These are phyloP conservation scores for Saturnispora serradocipensis DNA, from an alignment of 805 yeast species.

Conservation along the genomic window DNA sequence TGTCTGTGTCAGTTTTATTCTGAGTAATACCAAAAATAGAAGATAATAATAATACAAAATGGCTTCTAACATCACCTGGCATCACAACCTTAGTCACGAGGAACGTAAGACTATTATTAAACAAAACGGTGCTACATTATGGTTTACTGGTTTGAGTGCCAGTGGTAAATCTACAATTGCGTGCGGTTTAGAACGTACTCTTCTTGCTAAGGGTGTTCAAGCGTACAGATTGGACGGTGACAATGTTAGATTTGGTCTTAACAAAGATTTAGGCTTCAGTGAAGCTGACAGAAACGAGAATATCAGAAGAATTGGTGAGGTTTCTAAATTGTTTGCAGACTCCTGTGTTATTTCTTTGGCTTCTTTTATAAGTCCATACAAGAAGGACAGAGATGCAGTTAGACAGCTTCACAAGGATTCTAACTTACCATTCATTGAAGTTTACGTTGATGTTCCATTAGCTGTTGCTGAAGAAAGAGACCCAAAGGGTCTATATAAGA, in stretches of 20 bases:
- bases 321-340: conserved; percentile 87
- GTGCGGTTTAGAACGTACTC: conserved; percentile 79
- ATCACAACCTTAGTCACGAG: conserved; percentile 72
- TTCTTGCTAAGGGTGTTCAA: conserved; percentile 58
- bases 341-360: conserved; percentile 83
- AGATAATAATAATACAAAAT: conserved; percentile 29
- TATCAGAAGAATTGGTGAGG: conserved; percentile 91
- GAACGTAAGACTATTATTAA: conserved; percentile 67
- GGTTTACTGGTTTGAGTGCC: conserved; percentile 95
- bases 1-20: not conserved
- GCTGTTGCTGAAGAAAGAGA: conserved; percentile 95
- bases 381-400: conserved; percentile 74
- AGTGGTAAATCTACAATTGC: conserved; percentile 93
- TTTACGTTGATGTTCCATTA: conserved; percentile 85
- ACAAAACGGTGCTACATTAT: conserved; percentile 82
- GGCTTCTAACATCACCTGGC: conserved; percentile 98
- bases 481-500: conserved; percentile 93
- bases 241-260: conserved; percentile 87
- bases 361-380: conserved; percentile 89
- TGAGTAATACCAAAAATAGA: not conserved
- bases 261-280: conserved; percentile 89
- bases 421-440: conserved; percentile 78
- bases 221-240: conserved; percentile 93
- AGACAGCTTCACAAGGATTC: conserved; percentile 73
- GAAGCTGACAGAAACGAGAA: conserved; percentile 91